Evolutionary conservation across 1,139 yeast genomes (phyloP), one percentile per base, ranked within the genome.

Genomic region (Blastobotrys serpentis): DNA sequence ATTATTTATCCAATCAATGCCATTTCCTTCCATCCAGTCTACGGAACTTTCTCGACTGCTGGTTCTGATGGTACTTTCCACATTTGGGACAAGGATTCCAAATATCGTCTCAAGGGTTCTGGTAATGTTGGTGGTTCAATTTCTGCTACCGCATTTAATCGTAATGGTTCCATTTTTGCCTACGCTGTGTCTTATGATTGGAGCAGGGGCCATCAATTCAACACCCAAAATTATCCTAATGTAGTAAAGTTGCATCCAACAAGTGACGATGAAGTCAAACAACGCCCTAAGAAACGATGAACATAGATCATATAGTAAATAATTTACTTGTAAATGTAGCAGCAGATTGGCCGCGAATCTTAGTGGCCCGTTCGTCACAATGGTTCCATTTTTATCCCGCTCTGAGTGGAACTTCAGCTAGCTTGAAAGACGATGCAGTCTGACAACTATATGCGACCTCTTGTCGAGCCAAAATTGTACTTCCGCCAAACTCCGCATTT

Each of bases 31-130:
- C 98, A 94, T 64, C 98, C 98, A 3, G 71, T 78, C 13, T 84
- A 82, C 66, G 96, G 96, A 38, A 89, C 98, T 1, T 85, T 94
- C 67, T 82, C 84, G 47, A 94, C 98, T 4, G 95, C 96, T 0
- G 98, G 98, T 10, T 79, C 94, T 33, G 98, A 94, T 67, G 98
- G 98, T 13, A 77, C 94, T 5, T 85, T 89, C 71, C 84, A 90
- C 61, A 85, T 86, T 71, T 94, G 99, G 99, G 98, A 94, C 66
- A 89, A 88, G 68, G 96, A 88, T 61, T 86, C 94, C 47, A 81
- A 85, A 65, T 95, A 87, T 65, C 78, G 98, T 59, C 77, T 92
- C 57, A 86, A 85, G 68, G 87, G 86, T 29, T 86, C 84, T 70
- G 88, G 92, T 2, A 70, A 78, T 14, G 76, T 86, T 23, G 84